Evolutionary conservation across 148 eudicot genomes (phyloP).

Genomic region (Cornus controversa): DNA sequence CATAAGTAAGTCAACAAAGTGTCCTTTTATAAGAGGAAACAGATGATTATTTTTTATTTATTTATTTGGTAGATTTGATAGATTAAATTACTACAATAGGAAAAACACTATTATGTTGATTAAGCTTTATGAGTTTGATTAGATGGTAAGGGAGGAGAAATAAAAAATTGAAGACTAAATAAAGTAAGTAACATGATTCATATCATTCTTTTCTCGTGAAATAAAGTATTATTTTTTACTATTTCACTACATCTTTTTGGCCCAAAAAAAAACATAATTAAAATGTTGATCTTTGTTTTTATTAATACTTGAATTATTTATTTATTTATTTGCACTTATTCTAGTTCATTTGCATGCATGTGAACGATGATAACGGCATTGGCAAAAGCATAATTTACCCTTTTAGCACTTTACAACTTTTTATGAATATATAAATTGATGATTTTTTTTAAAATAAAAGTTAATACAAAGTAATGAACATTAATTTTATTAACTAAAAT

Average conservation of each 20-base stretch:
- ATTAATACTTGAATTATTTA: too few relatives aligned
- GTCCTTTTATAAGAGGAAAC: not conserved
- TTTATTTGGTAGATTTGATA: not conserved
- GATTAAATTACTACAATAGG: conserved; percentile 8
- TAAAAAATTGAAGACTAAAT: too few relatives aligned
- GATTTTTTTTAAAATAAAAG: not conserved
- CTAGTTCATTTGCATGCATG: not conserved
- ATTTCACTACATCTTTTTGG: too few relatives aligned
- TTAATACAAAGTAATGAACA: not conserved
- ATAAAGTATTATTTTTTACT: too few relatives aligned
- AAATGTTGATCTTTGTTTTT: too few relatives aligned
- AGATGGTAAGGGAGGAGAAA: not conserved
- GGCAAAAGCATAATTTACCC: not conserved
- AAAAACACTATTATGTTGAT: too few relatives aligned
- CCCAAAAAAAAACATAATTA: too few relatives aligned
- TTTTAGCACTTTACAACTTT: not conserved
- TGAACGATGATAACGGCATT: not conserved
- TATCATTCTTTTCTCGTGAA: too few relatives aligned
- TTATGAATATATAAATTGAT: not conserved
- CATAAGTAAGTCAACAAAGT: conserved; percentile 20
- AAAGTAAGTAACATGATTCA: too few relatives aligned
- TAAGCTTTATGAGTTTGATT: not conserved
- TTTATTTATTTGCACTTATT: too few relatives aligned
- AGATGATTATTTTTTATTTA: not conserved
- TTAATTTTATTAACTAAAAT: not conserved